Base-by-base conservation (phyloP, 352 stramenopile species). In the Elongisporangium senticosum region DNA sequence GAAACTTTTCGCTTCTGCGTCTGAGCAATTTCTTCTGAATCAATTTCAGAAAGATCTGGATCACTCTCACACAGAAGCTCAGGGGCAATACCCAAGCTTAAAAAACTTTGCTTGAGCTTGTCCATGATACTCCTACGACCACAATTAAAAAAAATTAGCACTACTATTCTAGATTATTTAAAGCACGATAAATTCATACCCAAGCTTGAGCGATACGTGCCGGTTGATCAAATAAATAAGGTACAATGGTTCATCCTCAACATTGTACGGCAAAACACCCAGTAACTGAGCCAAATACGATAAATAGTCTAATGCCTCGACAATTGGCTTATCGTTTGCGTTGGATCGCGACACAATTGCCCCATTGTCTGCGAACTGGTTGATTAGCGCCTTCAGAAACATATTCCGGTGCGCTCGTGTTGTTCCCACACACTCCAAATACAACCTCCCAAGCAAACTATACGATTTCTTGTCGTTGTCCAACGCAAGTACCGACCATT, bases 151-250 rank as follows among this genome's bases (percentile, higher is more conserved):
- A 15, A 17, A 37, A 47, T 50, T 17, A 61, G 37, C 1, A 58
- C 17, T 26, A 40, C 6, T 49, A n/a, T 33, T 20, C 40, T 13
- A 49, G 1, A 51, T 58, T 7, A 67, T 24, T 21, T 40, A 20
- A 15, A 21, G 14, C 6, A 10, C 2, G 10, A 58, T 20, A 10
- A 51, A 43, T 40, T 62, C 80, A 37, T 80, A 95, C 86, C 80
- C 69, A 39, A 94, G 79, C 59, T 83, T 86, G 63, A 96, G 79
- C 39, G 84, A 88, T 26, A 85, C 74, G 55, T 81, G 79, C 54
- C 83, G 86, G 61, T 93, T 93, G 67, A 94, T 89, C 56, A 76
- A 72, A 74, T 95, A 93, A 72, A 96, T 92, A 74, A 96, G 69
- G 62, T 86, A 87, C 20, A 96, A 69, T 49, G 83, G 86, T 43